These are phyloP conservation scores for Pulveroboletus sp. DNA, from an alignment of 768 basidiomycete genomes.

Conservation along the genomic window DNA sequence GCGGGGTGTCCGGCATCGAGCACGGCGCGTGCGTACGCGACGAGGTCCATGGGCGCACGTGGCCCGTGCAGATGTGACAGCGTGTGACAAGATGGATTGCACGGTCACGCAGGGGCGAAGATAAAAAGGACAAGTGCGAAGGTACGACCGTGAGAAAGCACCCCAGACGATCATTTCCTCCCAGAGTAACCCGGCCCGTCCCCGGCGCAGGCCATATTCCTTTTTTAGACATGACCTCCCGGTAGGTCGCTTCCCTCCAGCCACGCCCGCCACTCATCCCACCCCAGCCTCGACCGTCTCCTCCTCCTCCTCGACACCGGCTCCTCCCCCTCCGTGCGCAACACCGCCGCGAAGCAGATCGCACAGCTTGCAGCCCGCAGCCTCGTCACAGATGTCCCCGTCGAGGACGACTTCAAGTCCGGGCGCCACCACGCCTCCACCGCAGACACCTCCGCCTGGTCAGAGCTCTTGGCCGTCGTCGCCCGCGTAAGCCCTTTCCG, in stretches of 20 bases:
- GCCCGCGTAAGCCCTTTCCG: constrained; percentile 56
- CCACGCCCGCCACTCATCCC: neutral
- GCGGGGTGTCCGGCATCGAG: constrained; percentile 4
- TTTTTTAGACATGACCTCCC: constrained; percentile 70
- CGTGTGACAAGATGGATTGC: constrained; percentile 37
- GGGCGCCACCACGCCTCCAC: constrained; percentile 53
- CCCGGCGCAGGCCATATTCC: constrained; percentile 52
- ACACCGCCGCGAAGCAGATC: constrained; percentile 95
- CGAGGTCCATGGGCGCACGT: constrained; percentile 10
- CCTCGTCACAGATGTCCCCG: constrained; percentile 76
- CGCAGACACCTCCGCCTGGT: constrained; percentile 77
- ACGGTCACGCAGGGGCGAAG: constrained; percentile 44
- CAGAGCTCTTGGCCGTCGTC: constrained; percentile 85
- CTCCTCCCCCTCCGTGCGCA: constrained; percentile 82
- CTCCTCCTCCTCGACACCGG: constrained; percentile 94
- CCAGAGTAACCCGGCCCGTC: constrained; percentile 43
- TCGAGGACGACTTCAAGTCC: constrained; percentile 71
- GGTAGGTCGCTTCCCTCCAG: constrained; percentile 37
- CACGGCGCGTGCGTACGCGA: constrained; percentile 16
- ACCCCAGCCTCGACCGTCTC: constrained; percentile 87
- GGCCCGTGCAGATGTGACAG: constrained; percentile 22
- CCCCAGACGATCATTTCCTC: constrained; percentile 45
- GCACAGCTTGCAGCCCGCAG: constrained; percentile 87
- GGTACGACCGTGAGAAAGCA: constrained; percentile 45
- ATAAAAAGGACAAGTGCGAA: constrained; percentile 59